phyloP scores from a whole-genome alignment of 148 eudicot genomes.

The Chenopodium album region DNA sequence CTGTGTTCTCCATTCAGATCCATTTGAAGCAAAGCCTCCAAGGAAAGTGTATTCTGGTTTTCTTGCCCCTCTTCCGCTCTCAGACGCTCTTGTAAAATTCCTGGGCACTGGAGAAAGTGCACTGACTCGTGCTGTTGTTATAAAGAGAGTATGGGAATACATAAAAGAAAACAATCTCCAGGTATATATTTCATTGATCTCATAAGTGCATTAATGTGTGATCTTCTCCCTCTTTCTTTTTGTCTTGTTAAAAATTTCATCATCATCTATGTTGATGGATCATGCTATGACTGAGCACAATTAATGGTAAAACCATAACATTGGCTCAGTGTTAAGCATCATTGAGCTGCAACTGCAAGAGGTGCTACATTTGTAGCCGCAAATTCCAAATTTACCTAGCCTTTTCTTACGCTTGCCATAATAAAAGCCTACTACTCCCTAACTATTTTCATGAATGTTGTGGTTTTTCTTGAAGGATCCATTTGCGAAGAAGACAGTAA shows the following conservation, averaged over 20 bases:
- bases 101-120: constrained; percentile 86
- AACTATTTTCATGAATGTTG: neutral
- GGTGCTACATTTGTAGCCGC: too few relatives aligned
- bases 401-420: too few relatives aligned
- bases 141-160: constrained; percentile 85
- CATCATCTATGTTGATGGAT: neutral
- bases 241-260: neutral
- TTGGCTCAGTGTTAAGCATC: neutral
- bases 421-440: neutral
- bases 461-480: constrained; percentile 69
- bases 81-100: constrained; percentile 71
- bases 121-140: constrained; percentile 65
- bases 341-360: too few relatives aligned
- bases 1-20: constrained; percentile 36
- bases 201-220: neutral
- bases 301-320: neutral
- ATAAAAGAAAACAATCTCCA: constrained; percentile 75
- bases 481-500: constrained; percentile 59
- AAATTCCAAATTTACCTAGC: neutral
- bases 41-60: constrained; percentile 62
- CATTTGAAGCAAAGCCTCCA: constrained; percentile 48
- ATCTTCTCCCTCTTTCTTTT: too few relatives aligned
- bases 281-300: neutral
- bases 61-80: constrained; percentile 69
- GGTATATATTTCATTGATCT: constrained; percentile 36